phyloP scores from a whole-genome alignment of 2,329 filamentous ascomycete species.

The Fusarium incarnatum region DNA sequence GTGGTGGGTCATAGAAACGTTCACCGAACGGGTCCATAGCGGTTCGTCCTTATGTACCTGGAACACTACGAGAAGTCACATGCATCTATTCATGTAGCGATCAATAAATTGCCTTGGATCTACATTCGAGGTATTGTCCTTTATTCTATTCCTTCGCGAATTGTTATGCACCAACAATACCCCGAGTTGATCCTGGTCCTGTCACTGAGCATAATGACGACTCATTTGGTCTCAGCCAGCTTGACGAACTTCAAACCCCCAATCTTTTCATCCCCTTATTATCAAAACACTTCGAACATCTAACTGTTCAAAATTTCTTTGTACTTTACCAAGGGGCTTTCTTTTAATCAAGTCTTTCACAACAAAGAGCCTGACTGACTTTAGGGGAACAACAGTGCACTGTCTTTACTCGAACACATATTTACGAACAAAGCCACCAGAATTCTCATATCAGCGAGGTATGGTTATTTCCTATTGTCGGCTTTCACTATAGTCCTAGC shows the following conservation, averaged over 20 bases:
- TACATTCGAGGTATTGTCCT: fast-evolving
- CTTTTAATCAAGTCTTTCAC: background rate
- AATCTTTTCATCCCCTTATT: background rate
- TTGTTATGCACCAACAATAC: background rate
- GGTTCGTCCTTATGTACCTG: background rate
- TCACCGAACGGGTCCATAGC: background rate
- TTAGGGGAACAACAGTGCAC: background rate
- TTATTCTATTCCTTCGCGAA: no score
- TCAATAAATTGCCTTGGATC: fast-evolving
- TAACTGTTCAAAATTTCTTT: background rate
- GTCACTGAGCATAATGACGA: background rate
- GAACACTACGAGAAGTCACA: background rate
- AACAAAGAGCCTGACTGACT: background rate
- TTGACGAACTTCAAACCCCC: no score
- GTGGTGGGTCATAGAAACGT: background rate
- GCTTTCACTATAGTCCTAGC: background rate
- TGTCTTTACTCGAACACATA: background rate
- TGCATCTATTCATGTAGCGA: background rate
- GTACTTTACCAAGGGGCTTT: background rate
- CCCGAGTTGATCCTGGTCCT: background rate
- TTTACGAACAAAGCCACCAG: background rate
- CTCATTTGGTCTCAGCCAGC: no score
- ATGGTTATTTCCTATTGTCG: background rate
- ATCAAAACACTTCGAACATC: background rate
- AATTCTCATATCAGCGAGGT: background rate